Base-by-base conservation (phyloP, 2,329 filamentous ascomycete genomes). In the Pseudopithomyces maydicus region DNA sequence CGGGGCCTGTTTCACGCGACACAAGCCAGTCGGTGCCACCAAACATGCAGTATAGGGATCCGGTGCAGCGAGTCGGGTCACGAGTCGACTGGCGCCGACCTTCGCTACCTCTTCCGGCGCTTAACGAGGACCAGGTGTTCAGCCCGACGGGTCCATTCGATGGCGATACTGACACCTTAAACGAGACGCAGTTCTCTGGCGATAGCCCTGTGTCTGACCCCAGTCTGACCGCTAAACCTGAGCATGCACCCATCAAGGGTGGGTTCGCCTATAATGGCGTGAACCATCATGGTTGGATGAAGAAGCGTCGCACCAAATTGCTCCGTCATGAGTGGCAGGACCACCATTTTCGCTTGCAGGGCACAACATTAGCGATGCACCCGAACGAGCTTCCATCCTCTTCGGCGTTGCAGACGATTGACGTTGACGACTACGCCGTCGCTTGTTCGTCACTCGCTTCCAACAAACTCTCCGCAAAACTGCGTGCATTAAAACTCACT, bases 251-350 rank as follows among this genome's bases (percentile, higher is more conserved):
- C 63, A 59, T 82, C 49, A 74, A 71, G 63, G 72, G 71, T 26
- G 72, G 72, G 22, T 73, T 74, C 50, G 55, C 61, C 29, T 78
- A 77, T 62, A 68, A 72, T 22, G 85, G 86, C 55, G 78, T 89
- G 61, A 85, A 86, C 33, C 91, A 93, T 76, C 86, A 90, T 48
- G 95, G 95, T 1, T 92, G 88, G 77, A 96, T 99, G 87, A 93
- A 92, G 82, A 97, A 96, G 82, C 91, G 94, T 72, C 92, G 92
- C 80, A 96, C 90, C 33, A 88, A 88, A 70, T 88, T 97, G 81
- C 85, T 97, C 58, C 90, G 92, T 42, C 91, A 96, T 75, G 93
- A 97, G 79, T 97, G 93, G 93, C 87, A 92, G 70, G 91, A 96
- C 74, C 89, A 92, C 66, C 95, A 94, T 80, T 96, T 95, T 75